These are phyloP conservation scores for Sporothrix pallida DNA, from an alignment of 2,329 filamentous ascomycete species.

Conservation along the genomic window DNA sequence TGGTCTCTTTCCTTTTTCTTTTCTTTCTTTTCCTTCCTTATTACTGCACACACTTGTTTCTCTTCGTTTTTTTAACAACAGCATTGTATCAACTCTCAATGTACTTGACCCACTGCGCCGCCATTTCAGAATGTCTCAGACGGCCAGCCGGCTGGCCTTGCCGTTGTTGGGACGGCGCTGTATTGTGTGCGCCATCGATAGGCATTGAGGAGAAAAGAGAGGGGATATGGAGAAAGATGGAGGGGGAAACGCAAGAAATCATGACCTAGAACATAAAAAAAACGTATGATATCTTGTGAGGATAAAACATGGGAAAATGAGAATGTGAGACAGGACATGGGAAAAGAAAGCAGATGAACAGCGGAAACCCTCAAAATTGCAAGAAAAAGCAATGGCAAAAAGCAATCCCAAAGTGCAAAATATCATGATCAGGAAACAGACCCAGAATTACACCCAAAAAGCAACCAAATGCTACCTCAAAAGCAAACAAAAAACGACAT, in stretches of 20 bases:
- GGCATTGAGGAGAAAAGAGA: background rate
- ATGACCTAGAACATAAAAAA: background rate
- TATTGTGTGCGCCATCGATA: constrained; percentile 8
- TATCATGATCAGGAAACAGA: background rate
- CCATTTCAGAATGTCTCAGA: constrained; percentile 25
- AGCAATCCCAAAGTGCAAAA: background rate
- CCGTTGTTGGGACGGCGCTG: constrained; percentile 6
- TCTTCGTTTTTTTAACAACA: background rate
- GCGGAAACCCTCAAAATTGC: background rate
- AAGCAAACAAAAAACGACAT: constrained; percentile 16
- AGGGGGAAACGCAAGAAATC: too few species aligned
- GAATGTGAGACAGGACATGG: constrained; percentile 10
- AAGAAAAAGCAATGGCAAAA: constrained; percentile 10
- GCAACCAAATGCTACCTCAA: background rate
- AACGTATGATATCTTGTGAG: background rate
- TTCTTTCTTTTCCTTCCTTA: background rate
- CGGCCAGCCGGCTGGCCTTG: constrained; percentile 5
- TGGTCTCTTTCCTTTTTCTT: background rate
- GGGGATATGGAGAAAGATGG: too few species aligned
- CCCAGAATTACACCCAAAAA: background rate
- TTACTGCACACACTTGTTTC: background rate
- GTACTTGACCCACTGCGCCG: background rate
- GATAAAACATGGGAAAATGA: background rate
- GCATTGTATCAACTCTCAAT: too few species aligned
- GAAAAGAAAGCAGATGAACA: background rate